These are phyloP conservation scores for Cordia subcordata DNA, from an alignment of 257 asterid genomes.

Conservation along the genomic window DNA sequence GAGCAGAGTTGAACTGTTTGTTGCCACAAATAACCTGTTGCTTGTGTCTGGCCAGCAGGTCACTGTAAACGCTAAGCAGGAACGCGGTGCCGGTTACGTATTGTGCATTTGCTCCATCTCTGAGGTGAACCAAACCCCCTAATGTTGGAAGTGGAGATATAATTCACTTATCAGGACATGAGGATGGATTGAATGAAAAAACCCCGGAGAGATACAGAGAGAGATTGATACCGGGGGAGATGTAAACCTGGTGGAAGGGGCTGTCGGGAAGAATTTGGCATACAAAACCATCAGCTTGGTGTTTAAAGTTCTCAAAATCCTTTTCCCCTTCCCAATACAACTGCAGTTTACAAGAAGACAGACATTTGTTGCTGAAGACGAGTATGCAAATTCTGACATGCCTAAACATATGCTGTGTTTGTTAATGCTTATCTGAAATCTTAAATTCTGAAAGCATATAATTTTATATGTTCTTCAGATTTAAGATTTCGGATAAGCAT, in stretches of 20 bases:
- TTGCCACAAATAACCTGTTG: constrained; percentile 44
- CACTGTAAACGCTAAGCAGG: constrained; percentile 56
- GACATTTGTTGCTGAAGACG: neutral
- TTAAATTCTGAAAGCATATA: too few species aligned
- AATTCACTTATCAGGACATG: neutral
- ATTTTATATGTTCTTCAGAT: too few species aligned
- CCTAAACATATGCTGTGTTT: neutral
- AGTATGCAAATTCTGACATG: neutral
- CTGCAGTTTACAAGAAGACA: constrained; percentile 21
- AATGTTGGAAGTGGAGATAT: neutral
- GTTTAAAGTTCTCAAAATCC: constrained; percentile 42
- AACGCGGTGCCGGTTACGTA: constrained; percentile 67
- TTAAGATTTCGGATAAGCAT: too few species aligned
- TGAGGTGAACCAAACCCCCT: constrained; percentile 64
- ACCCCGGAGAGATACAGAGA: neutral
- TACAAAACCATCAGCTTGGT: constrained; percentile 63
- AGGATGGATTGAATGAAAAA: neutral
- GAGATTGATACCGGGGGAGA: constrained; percentile 50
- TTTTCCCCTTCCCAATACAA: constrained; percentile 44
- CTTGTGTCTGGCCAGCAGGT: constrained; percentile 35
- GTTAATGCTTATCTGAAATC: too few species aligned
- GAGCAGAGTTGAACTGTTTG: constrained; percentile 24
- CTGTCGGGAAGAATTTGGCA: constrained; percentile 67
- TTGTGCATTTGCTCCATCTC: constrained; percentile 88
- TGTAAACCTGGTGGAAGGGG: constrained; percentile 55